Conservation (phyloP, 306 rosid species). For the Prinsepia uniflora region DNA sequence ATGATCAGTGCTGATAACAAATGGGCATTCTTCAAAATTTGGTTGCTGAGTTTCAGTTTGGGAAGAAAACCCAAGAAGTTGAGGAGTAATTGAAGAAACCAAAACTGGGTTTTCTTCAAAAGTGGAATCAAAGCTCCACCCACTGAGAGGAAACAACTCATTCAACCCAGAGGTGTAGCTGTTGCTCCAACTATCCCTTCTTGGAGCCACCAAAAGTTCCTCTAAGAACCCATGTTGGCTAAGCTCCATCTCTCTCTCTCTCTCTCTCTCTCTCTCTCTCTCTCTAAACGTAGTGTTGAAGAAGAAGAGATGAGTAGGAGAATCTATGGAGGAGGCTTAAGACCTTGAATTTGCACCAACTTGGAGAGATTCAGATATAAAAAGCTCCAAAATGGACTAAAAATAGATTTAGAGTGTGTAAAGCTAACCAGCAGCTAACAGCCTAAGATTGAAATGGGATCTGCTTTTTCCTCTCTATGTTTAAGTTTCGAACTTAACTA, state of each 20-base stretch:
- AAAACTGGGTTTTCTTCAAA: conserved; percentile 58
- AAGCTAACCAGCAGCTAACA: conserved; percentile 14
- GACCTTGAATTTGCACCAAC: conserved; percentile 36
- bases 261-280: conserved; percentile 27
- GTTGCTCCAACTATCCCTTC: conserved; percentile 60
- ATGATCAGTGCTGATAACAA: conserved; percentile 27
- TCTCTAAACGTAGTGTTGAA: background rate
- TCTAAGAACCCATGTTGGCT: conserved; percentile 80
- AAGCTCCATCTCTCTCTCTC: conserved; percentile 65
- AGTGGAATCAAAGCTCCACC: conserved; percentile 49
- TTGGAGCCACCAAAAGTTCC: conserved; percentile 61
- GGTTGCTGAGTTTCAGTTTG: conserved; percentile 34
- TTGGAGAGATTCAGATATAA: conserved; percentile 11
- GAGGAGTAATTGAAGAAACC: conserved; percentile 37
- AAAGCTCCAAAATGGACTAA: background rate
- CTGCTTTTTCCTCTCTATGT: conserved; percentile 30
- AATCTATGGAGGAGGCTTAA: conserved; percentile 8
- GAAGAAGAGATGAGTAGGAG: conserved; percentile 13
- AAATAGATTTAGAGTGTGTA: background rate
- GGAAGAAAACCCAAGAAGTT: conserved; percentile 50
- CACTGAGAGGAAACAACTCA: conserved; percentile 52
- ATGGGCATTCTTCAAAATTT: conserved; percentile 61
- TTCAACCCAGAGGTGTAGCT: conserved; percentile 44
- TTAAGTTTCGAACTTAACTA: no score
- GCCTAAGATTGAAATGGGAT: conserved; percentile 67